Evolutionary conservation across 1,284 basidiomycete species (phyloP), one percentile per base, ranked within the genome.

Genomic region (Pisolithus thermaeus): DNA sequence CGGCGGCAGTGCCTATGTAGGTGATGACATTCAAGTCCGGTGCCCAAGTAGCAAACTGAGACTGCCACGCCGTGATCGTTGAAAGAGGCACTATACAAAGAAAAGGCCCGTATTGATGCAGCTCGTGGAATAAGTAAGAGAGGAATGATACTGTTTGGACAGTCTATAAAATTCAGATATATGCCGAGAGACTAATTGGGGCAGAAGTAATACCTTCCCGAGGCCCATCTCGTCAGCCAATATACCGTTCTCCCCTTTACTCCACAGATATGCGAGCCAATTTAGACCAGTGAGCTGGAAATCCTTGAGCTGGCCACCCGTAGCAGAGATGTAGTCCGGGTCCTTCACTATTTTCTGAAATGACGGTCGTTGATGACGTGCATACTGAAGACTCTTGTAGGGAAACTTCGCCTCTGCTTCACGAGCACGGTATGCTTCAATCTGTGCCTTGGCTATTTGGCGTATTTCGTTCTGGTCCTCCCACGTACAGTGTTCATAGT

Each of bases 211-310:
- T 56, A 87, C 88, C 81, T 99, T 99, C 49, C 97, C 97, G 18
- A 99, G 86, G 68, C 97, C 97, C 97, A 99, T 99, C 79, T 99
- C 97, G 65, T 99, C 97, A 1, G 97, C 97, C 28, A 99, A 76
- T 59, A 99, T 98, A 30, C 97, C 97, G 64, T 98, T 98, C 61
- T 97, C 90, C 20, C 91, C 91, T 60, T 93, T 85, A 62, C 81
- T 87, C 96, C 96, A 99, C 7, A 96, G 76, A 68, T 97, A 99
- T 1, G 92, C 91, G 22, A 99, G 80, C 97, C 97, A 99, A 69
- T 99, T 99, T 57, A 99, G 77, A 32, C 97, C 97, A 1, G 93
- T 97, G 50, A 99, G 78, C 73, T 99, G 97, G 77, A 99, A 99
- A 60, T 98, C 96, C 71, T 99, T 99, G 57, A 99, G 78, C 53